Base-by-base conservation (phyloP, 2,329 filamentous ascomycete genomes). In the Oidium heveae region DNA sequence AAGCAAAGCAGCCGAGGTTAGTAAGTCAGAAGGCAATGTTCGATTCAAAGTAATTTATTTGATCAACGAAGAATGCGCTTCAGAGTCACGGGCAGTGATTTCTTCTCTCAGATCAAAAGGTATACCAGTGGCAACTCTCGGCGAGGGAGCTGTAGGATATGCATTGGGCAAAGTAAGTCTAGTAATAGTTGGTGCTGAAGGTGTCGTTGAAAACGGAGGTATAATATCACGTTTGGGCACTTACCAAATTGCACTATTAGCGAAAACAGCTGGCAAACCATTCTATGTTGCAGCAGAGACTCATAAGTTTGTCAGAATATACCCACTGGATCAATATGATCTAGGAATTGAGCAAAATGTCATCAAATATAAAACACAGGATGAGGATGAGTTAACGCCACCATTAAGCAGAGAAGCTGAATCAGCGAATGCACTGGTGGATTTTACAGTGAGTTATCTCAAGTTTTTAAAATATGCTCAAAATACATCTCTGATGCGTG, bases 241-340 rank as follows among this genome's bases (percentile, higher is more conserved):
- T 2, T 89, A 85, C 61, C 87, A 94, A 70, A 82, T 96, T 61
- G 88, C 86, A 1, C 71, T 86, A 60, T 71, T 95, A 54, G 87
- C 88, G 5, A 80, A 81, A 62, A 75, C 75, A 15, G 66, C 68
- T 32, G 72, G 72, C 47, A 77, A 80, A 41, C 84, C 84, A 0
- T 86, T 96, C 61, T 94, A 93, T 63, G 87, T 94, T 18, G 87
- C 91, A 5, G 84, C 84, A 0, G 91, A 98, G 71, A 93, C 85
- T 62, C 91, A 98, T 72, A 98, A 98, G 70, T 95, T 98, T 65
- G 86, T 93, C 49, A 76, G 87, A 62, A 74, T 91, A 55, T 91
- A 88, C 62, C 86, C 89, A 1, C 70, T 91, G 22, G 79, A 82
- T 58, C 86, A 94, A 68, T 78, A 81, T 56, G 84, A 91, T 64